These are phyloP conservation scores for Eucalyptus virginea DNA, from an alignment of 345 rosid genomes.

Conservation along the genomic window DNA sequence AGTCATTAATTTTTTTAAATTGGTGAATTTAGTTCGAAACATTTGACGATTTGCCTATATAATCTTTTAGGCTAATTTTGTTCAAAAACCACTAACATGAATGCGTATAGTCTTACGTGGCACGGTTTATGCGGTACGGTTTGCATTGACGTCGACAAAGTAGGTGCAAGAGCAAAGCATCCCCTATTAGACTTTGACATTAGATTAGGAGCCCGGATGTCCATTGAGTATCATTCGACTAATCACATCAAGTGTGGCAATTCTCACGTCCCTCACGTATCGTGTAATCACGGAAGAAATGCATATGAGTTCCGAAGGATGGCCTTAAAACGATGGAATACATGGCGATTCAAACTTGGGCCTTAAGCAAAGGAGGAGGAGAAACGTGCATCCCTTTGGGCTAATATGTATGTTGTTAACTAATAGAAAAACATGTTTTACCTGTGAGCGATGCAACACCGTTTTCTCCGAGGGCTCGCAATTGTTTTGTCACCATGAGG, in stretches of 20 bases:
- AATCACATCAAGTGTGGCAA: too few species aligned
- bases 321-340: background rate
- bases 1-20: background rate
- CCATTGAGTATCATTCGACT: background rate
- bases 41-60: too few species aligned
- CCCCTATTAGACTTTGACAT: background rate
- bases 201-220: background rate
- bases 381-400: too few species aligned
- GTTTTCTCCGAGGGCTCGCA: background rate
- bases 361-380: too few species aligned
- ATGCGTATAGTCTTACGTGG: accelerated
- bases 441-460: background rate
- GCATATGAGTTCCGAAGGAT: background rate
- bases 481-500: background rate
- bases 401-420: background rate
- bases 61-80: background rate
- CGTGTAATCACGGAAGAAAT: background rate
- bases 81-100: background rate
- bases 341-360: background rate
- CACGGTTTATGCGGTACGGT: background rate
- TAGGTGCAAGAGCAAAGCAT: background rate
- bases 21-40: too few species aligned
- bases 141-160: background rate
- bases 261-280: background rate
- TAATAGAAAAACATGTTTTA: background rate